phyloP scores from a whole-genome alignment of 2,329 filamentous ascomycete genomes.

The Scedosporium aurantiacum region DNA sequence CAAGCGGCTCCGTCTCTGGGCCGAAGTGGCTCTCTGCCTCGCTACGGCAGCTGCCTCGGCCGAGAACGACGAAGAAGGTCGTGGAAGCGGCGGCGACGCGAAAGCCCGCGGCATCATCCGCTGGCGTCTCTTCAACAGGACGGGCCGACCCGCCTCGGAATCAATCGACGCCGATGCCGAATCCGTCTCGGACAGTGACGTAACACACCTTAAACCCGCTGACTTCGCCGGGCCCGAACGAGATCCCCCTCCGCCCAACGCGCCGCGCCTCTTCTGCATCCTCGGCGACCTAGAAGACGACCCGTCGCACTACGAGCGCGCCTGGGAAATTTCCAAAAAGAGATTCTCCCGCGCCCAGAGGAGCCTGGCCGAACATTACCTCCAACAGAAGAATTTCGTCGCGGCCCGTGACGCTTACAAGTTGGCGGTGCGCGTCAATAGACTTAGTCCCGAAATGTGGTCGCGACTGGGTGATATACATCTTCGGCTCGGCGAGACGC shows the following conservation, averaged over 20 bases:
- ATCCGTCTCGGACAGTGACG: constrained; percentile 33
- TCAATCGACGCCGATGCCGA: constrained; percentile 36
- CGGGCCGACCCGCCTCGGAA: constrained; percentile 20
- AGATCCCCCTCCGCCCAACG: constrained; percentile 63
- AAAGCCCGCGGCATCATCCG: constrained; percentile 70
- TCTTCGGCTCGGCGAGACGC: constrained; percentile 65
- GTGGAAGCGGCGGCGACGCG: constrained; percentile 54
- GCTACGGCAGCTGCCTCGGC: constrained; percentile 51
- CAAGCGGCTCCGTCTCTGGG: constrained; percentile 85
- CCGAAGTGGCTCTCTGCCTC: constrained; percentile 84
- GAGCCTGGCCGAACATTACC: constrained; percentile 70
- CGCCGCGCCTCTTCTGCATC: constrained; percentile 83
- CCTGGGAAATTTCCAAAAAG: constrained; percentile 74
- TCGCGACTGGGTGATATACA: constrained; percentile 81
- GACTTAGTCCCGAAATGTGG: constrained; percentile 76
- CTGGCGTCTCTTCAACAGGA: constrained; percentile 65
- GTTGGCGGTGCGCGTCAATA: constrained; percentile 66
- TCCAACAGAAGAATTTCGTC: constrained; percentile 52
- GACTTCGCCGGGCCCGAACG: constrained; percentile 47
- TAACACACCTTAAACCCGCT: constrained; percentile 42
- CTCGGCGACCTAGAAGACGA: constrained; percentile 79
- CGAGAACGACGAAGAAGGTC: constrained; percentile 45
- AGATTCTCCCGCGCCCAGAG: constrained; percentile 81
- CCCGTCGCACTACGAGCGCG: constrained; percentile 64
- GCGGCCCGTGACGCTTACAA: constrained; percentile 69